These are phyloP conservation scores for Fusarium proliferatum DNA, from an alignment of 2,329 filamentous ascomycete genomes.

Conservation along the genomic window DNA sequence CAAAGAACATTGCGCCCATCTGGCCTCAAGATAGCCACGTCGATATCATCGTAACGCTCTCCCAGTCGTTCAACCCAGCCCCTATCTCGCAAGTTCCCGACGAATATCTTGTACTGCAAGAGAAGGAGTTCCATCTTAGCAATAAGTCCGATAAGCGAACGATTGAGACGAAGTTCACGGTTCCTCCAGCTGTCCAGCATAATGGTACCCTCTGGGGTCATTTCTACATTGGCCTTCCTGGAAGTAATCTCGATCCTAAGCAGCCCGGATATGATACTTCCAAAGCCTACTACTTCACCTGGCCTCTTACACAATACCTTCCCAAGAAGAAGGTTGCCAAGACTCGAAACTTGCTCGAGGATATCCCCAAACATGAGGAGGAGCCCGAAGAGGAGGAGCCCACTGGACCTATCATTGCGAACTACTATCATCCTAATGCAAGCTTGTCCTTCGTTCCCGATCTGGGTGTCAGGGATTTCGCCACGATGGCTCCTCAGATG, in stretches of 20 bases:
- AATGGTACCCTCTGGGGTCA: constrained; percentile 96
- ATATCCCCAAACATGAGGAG: constrained; percentile 52
- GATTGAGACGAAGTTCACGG: constrained; percentile 79
- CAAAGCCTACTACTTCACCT: constrained; percentile 84
- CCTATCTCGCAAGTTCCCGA: constrained; percentile 73
- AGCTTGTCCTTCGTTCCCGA: constrained; percentile 89
- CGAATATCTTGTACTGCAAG: constrained; percentile 79
- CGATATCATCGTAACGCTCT: constrained; percentile 88
- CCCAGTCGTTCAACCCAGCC: constrained; percentile 76
- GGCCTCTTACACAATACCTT: constrained; percentile 89
- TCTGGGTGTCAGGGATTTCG: constrained; percentile 75
- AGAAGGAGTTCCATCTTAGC: constrained; percentile 82
- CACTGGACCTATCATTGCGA: constrained; percentile 77
- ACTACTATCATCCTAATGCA: constrained; percentile 95
- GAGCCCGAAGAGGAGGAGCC: constrained; percentile 65
- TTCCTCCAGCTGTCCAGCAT: constrained; percentile 84
- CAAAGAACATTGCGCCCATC: constrained; percentile 82
- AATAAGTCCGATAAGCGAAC: constrained; percentile 83
- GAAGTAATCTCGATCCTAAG: constrained; percentile 80
- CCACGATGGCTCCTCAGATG: constrained; percentile 76
- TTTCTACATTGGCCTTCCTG: constrained; percentile 85
- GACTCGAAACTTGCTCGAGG: constrained; percentile 85
- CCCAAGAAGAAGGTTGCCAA: constrained; percentile 91
- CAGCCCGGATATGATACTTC: constrained; percentile 76
- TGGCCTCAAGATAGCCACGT: constrained; percentile 84